phyloP scores from a whole-genome alignment of 2,329 filamentous ascomycete genomes.

The Gaeumannomyces tritici region DNA sequence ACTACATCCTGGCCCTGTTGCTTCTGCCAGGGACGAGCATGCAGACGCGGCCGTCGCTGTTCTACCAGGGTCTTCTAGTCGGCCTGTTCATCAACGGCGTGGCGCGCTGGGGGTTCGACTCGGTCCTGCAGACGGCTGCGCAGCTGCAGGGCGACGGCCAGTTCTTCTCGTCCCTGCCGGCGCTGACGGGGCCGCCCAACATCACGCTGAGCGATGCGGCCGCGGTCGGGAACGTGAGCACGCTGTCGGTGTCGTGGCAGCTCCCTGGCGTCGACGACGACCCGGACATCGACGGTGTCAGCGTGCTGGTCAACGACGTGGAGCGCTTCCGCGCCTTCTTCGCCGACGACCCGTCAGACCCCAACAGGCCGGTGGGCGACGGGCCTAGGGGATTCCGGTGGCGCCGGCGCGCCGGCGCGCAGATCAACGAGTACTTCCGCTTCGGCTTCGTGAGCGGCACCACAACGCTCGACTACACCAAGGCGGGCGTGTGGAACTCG shows the following conservation, averaged over 20 bases:
- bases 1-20: constrained; percentile 84
- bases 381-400: constrained; percentile 42
- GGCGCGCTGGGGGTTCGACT: constrained; percentile 87
- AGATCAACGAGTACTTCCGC: constrained; percentile 59
- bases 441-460: constrained; percentile 66
- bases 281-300: constrained; percentile 61
- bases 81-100: constrained; percentile 92
- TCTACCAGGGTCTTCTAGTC: constrained; percentile 84
- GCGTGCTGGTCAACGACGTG: constrained; percentile 76
- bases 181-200: constrained; percentile 24
- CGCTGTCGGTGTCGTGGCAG: constrained; percentile 53
- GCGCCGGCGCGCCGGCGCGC: constrained; percentile 38
- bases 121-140: constrained; percentile 72
- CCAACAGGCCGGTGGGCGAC: constrained; percentile 10
- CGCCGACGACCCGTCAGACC: constrained; percentile 31
- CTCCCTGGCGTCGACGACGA: constrained; percentile 24
- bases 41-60: constrained; percentile 72
- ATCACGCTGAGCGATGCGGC: constrained; percentile 26
- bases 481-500: constrained; percentile 59
- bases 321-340: constrained; percentile 70
- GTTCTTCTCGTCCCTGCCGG: constrained; percentile 51
- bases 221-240: constrained; percentile 37
- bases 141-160: constrained; percentile 62
- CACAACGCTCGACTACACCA: constrained; percentile 59
- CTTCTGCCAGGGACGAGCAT: constrained; percentile 82